Evolutionary conservation across 2,329 filamentous ascomycete genomes (phyloP).

Genomic region (Cladosporium halotolerans): DNA sequence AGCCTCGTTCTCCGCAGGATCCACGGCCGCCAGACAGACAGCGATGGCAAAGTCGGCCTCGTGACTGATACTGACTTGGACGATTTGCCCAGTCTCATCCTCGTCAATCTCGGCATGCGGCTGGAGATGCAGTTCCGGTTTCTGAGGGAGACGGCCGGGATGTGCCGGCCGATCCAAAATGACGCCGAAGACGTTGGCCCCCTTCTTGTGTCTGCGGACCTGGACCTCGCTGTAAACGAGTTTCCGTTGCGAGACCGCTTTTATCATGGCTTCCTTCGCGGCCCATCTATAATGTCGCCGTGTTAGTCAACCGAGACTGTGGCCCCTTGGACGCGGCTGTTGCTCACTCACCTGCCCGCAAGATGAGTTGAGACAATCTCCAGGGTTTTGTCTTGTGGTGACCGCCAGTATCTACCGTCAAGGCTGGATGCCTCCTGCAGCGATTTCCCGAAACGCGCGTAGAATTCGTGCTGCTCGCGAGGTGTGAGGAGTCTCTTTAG

Average conservation of each 20-base stretch:
- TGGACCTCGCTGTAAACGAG: slow-evolving; percentile 34
- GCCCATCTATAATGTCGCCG: slow-evolving; percentile 35
- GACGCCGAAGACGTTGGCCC: slow-evolving; percentile 49
- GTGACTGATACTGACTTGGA: slow-evolving; percentile 75
- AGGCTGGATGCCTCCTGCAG: not conserved
- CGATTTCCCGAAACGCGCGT: slow-evolving; percentile 6
- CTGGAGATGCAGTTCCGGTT: not conserved
- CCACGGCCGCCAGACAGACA: slow-evolving; percentile 51
- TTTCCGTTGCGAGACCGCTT: slow-evolving; percentile 31
- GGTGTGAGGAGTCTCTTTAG: slow-evolving; percentile 21
- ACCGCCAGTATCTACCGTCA: not conserved
- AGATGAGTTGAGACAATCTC: slow-evolving; percentile 1
- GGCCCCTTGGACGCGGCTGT: no score
- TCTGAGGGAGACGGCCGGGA: not conserved
- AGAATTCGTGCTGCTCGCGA: slow-evolving; percentile 22
- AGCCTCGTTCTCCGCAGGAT: not conserved
- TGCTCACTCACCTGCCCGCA: not conserved
- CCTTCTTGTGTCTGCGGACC: not conserved
- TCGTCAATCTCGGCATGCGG: not conserved
- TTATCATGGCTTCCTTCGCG: slow-evolving; percentile 47
- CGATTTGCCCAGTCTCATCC: slow-evolving; percentile 44
- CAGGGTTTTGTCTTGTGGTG: not conserved
- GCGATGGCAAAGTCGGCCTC: slow-evolving; percentile 77
- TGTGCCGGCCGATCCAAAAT: slow-evolving; percentile 36
- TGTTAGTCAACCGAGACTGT: not conserved